Conservation (phyloP, 2,329 filamentous ascomycete species). For the Apiospora rasikravindrae region DNA sequence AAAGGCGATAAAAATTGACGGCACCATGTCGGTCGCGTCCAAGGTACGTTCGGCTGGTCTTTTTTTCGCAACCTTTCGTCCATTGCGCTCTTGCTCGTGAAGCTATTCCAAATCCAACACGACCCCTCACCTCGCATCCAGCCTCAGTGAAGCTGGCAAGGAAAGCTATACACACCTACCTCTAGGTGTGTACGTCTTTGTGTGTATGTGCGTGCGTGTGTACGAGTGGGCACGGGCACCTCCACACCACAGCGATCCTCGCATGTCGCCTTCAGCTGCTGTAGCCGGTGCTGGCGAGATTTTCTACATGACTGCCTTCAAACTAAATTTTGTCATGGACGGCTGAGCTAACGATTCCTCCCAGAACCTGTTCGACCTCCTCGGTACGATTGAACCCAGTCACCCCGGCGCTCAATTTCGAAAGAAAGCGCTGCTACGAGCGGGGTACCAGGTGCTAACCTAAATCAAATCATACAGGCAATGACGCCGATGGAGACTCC, state of each 20-base stretch:
- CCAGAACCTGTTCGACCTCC: conserved; percentile 97
- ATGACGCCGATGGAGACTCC: conserved; percentile 63
- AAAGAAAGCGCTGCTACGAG: conserved; percentile 21
- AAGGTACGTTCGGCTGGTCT: conserved; percentile 48
- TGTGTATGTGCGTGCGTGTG: not conserved
- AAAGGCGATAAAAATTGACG: conserved; percentile 59
- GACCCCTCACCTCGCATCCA: conserved; percentile 1
- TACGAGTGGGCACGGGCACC: not conserved
- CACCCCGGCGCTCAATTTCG: conserved; percentile 28
- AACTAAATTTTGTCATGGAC: conserved; percentile 7
- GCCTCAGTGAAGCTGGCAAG: conserved; percentile 5
- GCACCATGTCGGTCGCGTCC: conserved; percentile 67
- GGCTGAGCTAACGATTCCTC: conserved; percentile 1
- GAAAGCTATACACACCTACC: not conserved
- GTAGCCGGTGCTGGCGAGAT: not conserved
- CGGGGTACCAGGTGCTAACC: conserved; percentile 29
- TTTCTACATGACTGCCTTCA: not conserved
- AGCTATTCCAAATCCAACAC: conserved; percentile 15
- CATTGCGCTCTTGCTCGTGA: conserved; percentile 17
- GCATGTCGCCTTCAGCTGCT: conserved; percentile 19
- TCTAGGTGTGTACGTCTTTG: not conserved
- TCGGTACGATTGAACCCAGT: conserved; percentile 70
- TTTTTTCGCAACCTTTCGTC: not conserved
- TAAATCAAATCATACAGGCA: conserved; percentile 51
- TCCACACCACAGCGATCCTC: conserved; percentile 19